Evolutionary conservation across 75 land plant genomes (phyloP), one percentile per base, ranked within the genome.

Genomic region (Ceratopteris richardii): DNA sequence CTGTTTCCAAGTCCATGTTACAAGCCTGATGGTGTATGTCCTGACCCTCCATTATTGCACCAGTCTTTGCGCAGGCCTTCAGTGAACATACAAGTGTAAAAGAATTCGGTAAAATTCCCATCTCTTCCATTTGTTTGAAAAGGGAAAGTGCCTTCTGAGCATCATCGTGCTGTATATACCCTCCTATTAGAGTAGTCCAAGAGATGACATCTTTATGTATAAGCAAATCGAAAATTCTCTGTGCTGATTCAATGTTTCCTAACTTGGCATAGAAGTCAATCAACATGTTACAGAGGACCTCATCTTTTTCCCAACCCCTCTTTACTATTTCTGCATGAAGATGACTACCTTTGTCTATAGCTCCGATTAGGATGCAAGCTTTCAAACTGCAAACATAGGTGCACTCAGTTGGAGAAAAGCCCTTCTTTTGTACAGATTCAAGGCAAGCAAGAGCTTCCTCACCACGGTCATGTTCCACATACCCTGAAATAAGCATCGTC

Each of bases 281-380:
- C 0, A 84, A 69, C 17, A 88, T 82, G 79, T 77, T 88, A 27
- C 82, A 73, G 1, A 82, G 82, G 0, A 79, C 59, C 46, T 70
- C 26, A 51, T 63, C 80, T 47, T 29, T 20, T n/a, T 51, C 80
- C 56, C 66, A 65, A 9, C 85, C 89, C 43, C 33, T 46, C 9
- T 40, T 36, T 55, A 73, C 0, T 17, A 53, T 68, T 42, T 76
- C 67, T 1, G 61, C 24, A 57, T 86, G 82, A 0, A 79, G 33
- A 79, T 76, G 71, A 42, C 57, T 54, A 26, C 11, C 59, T 16
- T 31, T 61, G 37, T 42, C 23, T 31, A 51, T 11, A 24, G 36
- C 36, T 51, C 40, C 75, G 7, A 17, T 29, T 9, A 29, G 62
- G 37, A 41, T 72, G 59, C 71, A 77, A 40, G 65, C 60, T 0